phyloP scores from a whole-genome alignment of 306 rosid species.

The Arachis stenosperma region DNA sequence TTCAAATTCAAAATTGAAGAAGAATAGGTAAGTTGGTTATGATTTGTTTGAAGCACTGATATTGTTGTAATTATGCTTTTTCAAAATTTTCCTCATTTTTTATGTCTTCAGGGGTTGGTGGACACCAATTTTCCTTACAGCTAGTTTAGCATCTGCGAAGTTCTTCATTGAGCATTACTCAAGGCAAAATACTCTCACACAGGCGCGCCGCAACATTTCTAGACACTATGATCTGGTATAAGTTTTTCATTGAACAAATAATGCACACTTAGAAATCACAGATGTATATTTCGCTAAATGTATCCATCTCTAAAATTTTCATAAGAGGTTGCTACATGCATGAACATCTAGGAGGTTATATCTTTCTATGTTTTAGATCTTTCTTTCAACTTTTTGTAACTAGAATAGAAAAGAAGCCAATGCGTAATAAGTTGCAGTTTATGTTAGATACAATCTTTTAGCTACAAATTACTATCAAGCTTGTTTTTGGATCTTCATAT shows the following conservation, averaged over 20 bases:
- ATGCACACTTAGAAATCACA: constrained; percentile 1
- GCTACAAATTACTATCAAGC: too few species aligned
- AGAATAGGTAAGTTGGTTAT: constrained; percentile 54
- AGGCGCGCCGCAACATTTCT: constrained; percentile 88
- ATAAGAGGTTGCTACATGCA: constrained; percentile 3
- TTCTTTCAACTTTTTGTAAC: constrained; percentile 26
- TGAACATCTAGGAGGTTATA: background rate
- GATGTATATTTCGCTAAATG: background rate
- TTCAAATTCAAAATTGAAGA: constrained; percentile 50
- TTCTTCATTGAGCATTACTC: constrained; percentile 70
- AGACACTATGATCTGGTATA: constrained; percentile 88
- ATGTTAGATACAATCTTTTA: too few species aligned
- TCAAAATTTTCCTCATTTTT: constrained; percentile 21
- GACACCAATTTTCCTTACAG: constrained; percentile 82
- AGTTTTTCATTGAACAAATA: background rate
- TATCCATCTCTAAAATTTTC: background rate
- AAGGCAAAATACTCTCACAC: constrained; percentile 85
- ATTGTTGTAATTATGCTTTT: constrained; percentile 9
- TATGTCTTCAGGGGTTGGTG: constrained; percentile 80
- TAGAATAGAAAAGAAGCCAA: background rate
- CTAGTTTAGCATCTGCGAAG: constrained; percentile 75
- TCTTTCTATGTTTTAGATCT: background rate
- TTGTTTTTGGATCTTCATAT: too few species aligned
- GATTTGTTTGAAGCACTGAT: background rate
- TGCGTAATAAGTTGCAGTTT: background rate